Conservation (phyloP, 768 basidiomycete species). For the Mycena metata region DNA sequence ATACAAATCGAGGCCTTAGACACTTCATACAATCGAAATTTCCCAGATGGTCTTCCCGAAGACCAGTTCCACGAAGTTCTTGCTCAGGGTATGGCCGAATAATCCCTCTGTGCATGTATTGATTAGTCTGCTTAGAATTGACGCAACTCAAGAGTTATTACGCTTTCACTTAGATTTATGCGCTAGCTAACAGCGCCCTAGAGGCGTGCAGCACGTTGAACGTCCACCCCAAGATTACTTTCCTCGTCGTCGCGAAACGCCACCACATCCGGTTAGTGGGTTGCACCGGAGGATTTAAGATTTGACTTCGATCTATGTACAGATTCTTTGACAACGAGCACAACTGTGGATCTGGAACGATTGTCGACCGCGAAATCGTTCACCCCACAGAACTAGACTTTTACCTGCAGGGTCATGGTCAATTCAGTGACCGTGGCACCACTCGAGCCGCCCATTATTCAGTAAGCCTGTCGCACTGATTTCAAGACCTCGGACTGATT, state of each 20-base stretch:
- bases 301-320: no score
- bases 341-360: constrained; percentile 83
- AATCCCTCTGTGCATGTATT: constrained; percentile 28
- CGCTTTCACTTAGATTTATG: constrained; percentile 45
- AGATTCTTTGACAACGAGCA: constrained; percentile 67
- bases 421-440: constrained; percentile 74
- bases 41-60: constrained; percentile 65
- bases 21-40: no score
- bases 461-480: constrained; percentile 41
- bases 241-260: constrained; percentile 84
- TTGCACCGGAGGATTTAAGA: neutral
- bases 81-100: constrained; percentile 60
- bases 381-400: constrained; percentile 83
- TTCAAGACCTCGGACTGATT: neutral
- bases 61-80: constrained; percentile 67
- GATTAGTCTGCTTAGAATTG: constrained; percentile 61
- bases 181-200: constrained; percentile 40
- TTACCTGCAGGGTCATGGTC: constrained; percentile 80
- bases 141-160: constrained; percentile 66
- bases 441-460: constrained; percentile 64
- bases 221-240: constrained; percentile 76
- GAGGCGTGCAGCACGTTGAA: constrained; percentile 71
- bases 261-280: constrained; percentile 69
- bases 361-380: constrained; percentile 76
- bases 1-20: constrained; percentile 7